Percentiles rank a stretch among this genome's conserved stretches.
phyloP scores from a whole-genome alignment of 345 rosid species.

The Combretum micranthum region DNA sequence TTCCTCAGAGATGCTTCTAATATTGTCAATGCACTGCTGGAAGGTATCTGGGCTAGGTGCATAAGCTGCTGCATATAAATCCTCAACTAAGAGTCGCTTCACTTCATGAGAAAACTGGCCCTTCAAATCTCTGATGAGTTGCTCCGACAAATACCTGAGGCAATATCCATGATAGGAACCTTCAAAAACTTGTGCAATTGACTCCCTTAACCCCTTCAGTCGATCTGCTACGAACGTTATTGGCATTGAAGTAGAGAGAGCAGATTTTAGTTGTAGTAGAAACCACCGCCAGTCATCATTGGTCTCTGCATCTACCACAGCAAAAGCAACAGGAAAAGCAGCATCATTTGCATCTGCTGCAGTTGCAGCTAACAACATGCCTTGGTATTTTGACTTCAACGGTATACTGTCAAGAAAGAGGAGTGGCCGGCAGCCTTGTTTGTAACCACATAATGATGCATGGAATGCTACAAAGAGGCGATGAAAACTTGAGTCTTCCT shows the following conservation, averaged over 20 bases:
- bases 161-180: conserved; percentile 72
- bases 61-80: conserved; percentile 66
- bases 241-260: conserved; percentile 46
- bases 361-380: conserved; percentile 74
- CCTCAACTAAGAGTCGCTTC: conserved; percentile 70
- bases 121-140: conserved; percentile 71
- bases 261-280: conserved; percentile 65
- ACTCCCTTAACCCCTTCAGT: conserved; percentile 67
- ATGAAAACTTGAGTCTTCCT: conserved; percentile 91
- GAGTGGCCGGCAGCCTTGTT: conserved; percentile 82
- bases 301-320: conserved; percentile 74
- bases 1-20: conserved; percentile 66
- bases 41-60: conserved; percentile 59
- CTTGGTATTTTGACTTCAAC: conserved; percentile 88
- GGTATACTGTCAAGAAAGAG: conserved; percentile 80
- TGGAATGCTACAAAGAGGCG: conserved; percentile 84
- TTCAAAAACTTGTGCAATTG: conserved; percentile 52
- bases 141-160: conserved; percentile 60
- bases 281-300: conserved; percentile 94
- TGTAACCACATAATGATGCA: conserved; percentile 70
- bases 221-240: conserved; percentile 81
- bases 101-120: conserved; percentile 89
- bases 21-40: conserved; percentile 54
- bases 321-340: conserved; percentile 80
- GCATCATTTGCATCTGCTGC: conserved; percentile 80